phyloP scores from a whole-genome alignment of 2,329 filamentous ascomycete species.

The Diaporthe eres region DNA sequence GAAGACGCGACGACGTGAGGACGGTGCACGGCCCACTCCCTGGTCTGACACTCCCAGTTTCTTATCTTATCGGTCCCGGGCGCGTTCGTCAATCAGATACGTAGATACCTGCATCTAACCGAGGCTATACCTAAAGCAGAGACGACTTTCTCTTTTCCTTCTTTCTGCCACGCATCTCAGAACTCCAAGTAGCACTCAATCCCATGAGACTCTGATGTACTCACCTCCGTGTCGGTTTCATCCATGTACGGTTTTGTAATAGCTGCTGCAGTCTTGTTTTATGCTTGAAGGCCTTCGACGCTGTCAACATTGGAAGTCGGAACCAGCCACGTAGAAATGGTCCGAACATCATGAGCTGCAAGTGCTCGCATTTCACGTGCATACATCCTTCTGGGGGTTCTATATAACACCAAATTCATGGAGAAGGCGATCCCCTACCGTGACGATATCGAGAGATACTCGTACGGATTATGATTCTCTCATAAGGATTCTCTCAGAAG shows the following conservation, averaged over 20 bases:
- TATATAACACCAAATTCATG: neutral
- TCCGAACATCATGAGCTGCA: too few species aligned
- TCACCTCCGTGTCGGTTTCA: too few species aligned
- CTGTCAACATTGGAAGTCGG: too few species aligned
- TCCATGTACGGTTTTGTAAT: too few species aligned
- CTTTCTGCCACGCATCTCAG: neutral
- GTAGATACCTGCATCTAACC: neutral
- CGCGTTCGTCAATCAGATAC: neutral
- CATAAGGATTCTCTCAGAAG: neutral
- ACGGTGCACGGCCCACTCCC: neutral
- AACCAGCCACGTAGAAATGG: neutral
- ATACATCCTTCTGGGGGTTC: too few species aligned
- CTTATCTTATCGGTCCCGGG: conserved; percentile 25
- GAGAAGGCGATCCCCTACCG: neutral
- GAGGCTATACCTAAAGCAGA: conserved; percentile 8
- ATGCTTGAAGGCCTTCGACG: too few species aligned
- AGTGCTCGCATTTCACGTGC: too few species aligned
- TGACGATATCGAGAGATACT: neutral
- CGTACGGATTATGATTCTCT: neutral
- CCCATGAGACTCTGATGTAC: neutral
- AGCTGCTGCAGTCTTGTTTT: too few species aligned
- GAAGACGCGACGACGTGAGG: conserved; percentile 37
- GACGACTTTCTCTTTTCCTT: neutral
- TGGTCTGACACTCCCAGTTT: neutral
- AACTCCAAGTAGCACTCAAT: neutral